Conservation (phyloP, 202 grass and related monocot species). For the Schoenoplectus tabernaemontani region DNA sequence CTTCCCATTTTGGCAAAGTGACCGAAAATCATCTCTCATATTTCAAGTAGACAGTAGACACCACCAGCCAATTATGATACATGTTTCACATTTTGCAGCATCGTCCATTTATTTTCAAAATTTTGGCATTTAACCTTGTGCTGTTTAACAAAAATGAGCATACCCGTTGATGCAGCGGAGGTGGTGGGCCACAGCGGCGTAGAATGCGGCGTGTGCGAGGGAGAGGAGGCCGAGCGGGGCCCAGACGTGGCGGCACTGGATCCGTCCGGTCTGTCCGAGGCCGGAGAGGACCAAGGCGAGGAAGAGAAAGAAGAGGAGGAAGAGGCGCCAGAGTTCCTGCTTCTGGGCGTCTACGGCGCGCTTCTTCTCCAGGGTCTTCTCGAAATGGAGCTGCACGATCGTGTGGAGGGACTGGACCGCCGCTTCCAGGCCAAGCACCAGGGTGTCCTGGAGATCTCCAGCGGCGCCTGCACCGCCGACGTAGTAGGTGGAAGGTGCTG, state of each 20-base stretch:
- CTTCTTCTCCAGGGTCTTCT: conserved; percentile 97
- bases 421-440: conserved; percentile 42
- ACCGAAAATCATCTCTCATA: background rate
- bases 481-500: conserved; percentile 20
- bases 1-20: background rate
- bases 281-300: conserved; percentile 52
- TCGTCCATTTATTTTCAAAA: background rate
- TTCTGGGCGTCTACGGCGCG: conserved; percentile 75
- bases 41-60: background rate
- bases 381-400: conserved; percentile 91
- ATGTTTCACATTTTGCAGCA: background rate
- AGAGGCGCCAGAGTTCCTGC: conserved; percentile 94
- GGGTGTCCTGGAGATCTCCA: conserved; percentile 10
- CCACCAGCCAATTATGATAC: background rate
- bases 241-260: conserved; percentile 93
- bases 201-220: conserved; percentile 79
- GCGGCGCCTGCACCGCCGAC: background rate
- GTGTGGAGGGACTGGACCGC: conserved; percentile 62
- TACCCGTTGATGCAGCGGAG: conserved; percentile 99
- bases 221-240: conserved; percentile 73
- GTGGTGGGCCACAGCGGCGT: conserved; percentile 90
- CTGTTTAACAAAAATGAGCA: background rate
- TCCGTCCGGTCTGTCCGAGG: conserved; percentile 32
- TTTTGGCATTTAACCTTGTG: background rate
- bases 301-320: conserved; percentile 82